phyloP scores from a whole-genome alignment of 2,329 filamentous ascomycete species.

The Purpureocillium lavendulum region DNA sequence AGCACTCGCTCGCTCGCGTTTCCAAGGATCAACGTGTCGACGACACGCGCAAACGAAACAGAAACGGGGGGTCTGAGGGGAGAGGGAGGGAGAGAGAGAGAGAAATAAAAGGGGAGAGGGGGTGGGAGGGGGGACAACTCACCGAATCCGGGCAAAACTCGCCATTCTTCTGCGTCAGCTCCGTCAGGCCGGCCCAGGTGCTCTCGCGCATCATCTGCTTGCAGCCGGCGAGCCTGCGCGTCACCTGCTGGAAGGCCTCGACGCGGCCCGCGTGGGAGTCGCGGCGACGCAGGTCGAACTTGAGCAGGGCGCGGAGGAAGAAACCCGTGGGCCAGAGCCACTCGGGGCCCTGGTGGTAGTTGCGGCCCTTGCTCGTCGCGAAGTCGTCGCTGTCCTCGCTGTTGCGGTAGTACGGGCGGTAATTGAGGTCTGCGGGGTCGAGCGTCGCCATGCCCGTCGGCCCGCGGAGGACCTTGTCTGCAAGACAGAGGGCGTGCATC shows the following conservation, averaged over 20 bases:
- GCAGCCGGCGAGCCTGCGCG: constrained; percentile 70
- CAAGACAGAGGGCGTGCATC: constrained; percentile 67
- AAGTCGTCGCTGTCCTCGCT: constrained; percentile 89
- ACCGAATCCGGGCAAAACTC: constrained; percentile 82
- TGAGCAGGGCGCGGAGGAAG: constrained; percentile 83
- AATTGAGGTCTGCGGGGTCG: constrained; percentile 86
- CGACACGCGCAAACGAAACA: too few species aligned
- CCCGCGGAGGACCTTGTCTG: constrained; percentile 72
- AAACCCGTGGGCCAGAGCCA: constrained; percentile 98
- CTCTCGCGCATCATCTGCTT: constrained; percentile 75
- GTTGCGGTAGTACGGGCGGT: constrained; percentile 91
- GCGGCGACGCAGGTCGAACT: constrained; percentile 76
- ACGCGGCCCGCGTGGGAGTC: constrained; percentile 52
- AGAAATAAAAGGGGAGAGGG: background rate
- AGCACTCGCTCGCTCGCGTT: background rate
- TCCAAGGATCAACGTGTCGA: too few species aligned
- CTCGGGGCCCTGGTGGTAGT: constrained; percentile 97
- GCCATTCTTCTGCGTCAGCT: constrained; percentile 87
- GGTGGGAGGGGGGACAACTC: constrained; percentile 26
- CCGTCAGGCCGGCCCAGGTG: constrained; percentile 83
- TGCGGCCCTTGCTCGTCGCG: constrained; percentile 84
- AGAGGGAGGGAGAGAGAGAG: constrained; percentile 2
- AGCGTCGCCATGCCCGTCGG: constrained; percentile 94
- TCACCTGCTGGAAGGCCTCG: constrained; percentile 93
- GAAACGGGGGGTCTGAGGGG: background rate